Base-by-base conservation (phyloP, 495 filamentous ascomycete genomes). In the Endocarpon pusillum region DNA sequence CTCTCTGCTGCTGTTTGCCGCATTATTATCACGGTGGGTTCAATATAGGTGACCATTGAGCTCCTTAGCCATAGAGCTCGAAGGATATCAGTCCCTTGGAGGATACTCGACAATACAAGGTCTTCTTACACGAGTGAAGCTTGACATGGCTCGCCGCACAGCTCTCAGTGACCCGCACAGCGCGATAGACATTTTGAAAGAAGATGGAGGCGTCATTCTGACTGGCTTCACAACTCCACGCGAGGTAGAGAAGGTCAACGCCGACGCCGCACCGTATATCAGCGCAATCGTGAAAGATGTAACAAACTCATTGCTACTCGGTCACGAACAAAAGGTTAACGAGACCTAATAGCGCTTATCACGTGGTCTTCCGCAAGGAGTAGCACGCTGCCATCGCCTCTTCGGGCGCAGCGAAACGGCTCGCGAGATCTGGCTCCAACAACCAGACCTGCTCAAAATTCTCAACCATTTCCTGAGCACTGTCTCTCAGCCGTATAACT, bases 171-270 rank as follows among this genome's bases (percentile, higher is more conserved):
- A 43, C n/a, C 3, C 26, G 14, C 16, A 15, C 1, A 15, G 4
- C 1, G 37, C 18, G 10, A 40, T 40, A n/a, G 3, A 32, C 18
- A 4, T 3, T 15, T 18, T 43, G 11, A 15, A 36, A 35, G 19
- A 35, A 24, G 41, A 43, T 19, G 41, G 41, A 9, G 41, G 41
- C 3, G 41, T 43, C 6, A 36, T 40, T 3, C 17, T 36, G 25
- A 40, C 37, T 1, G 28, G 10, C 2, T 40, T 43, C 14, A 19
- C 41, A 1, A 36, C 9, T 22, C 15, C 18, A 0, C 10, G 10
- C 3, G 32, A 43, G 16, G 32, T 43, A 1, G 26, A 32, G 14
- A 21, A 15, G 15, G 41, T 43, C 3, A 43, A 36, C 19, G 9
- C 3, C 0, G 41, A 43, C 14, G 41, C 41, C 7, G 33, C 32